These are phyloP conservation scores for Podila epigama DNA, from an alignment of 192 early-diverging fungal genomes.

Conservation along the genomic window DNA sequence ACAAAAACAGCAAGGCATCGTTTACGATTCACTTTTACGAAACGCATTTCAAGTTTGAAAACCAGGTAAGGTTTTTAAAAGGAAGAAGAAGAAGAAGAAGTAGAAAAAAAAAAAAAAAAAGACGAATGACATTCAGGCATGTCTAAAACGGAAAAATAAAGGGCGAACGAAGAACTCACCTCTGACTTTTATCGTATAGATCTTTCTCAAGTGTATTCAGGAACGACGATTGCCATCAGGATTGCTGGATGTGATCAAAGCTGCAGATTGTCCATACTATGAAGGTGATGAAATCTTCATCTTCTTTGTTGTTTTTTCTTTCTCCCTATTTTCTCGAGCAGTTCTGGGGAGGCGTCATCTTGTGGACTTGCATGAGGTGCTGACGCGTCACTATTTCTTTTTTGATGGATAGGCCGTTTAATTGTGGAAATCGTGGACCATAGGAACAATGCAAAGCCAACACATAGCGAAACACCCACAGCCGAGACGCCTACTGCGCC, in stretches of 20 bases:
- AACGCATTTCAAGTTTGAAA: constrained; percentile 79
- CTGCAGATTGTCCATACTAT: constrained; percentile 62
- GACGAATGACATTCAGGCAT: too few species aligned
- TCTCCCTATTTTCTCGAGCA: too few species aligned
- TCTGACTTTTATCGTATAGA: constrained; percentile 25
- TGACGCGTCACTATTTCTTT: not conserved
- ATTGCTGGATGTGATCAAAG: constrained; percentile 71
- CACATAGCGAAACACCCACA: not conserved
- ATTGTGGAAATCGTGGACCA: constrained; percentile 77
- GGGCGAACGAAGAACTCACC: not conserved
- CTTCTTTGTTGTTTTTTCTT: too few species aligned
- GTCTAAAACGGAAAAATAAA: not conserved
- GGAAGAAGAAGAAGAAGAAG: too few species aligned
- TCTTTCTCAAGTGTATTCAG: constrained; percentile 58
- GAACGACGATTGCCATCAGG: constrained; percentile 65
- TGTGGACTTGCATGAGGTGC: not conserved
- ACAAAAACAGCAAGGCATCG: constrained; percentile 63
- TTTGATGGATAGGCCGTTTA: constrained; percentile 58
- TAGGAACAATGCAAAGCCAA: constrained; percentile 37
- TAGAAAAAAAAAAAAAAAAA: too few species aligned
- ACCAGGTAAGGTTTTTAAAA: constrained; percentile 53
- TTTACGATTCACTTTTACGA: constrained; percentile 70
- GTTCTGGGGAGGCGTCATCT: too few species aligned
- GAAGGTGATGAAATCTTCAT: constrained; percentile 52
- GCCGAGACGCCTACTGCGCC: not conserved